phyloP scores from a whole-genome alignment of 2,329 filamentous ascomycete genomes.

The Colletotrichum sojae region DNA sequence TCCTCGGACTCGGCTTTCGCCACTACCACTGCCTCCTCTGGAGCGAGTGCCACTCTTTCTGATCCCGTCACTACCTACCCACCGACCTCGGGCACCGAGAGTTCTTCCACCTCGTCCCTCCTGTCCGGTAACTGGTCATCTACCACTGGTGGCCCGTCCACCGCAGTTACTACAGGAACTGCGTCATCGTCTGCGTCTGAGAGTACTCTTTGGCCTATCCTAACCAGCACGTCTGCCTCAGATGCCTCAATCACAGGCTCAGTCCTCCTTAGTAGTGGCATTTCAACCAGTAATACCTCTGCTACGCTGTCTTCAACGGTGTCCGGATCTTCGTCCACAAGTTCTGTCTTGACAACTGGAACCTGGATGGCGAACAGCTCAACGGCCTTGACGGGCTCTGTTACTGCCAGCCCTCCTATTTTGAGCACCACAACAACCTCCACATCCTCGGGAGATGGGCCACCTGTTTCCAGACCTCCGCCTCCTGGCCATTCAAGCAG shows the following conservation, averaged over 20 bases:
- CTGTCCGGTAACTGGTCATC: not conserved
- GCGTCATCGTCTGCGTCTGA: not conserved
- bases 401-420: too few species aligned
- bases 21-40: not conserved
- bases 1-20: not conserved
- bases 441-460: not conserved
- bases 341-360: not conserved
- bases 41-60: not conserved
- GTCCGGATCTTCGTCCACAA: not conserved
- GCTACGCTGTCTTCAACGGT: not conserved
- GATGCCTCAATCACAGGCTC: not conserved
- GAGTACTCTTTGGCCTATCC: conserved; percentile 11
- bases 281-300: not conserved
- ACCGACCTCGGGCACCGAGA: not conserved
- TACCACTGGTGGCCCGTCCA: not conserved
- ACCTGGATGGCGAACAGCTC: not conserved
- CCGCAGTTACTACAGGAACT: not conserved
- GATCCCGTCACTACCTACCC: not conserved
- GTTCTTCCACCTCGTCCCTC: not conserved
- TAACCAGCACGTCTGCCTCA: not conserved
- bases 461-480: not conserved
- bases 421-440: not conserved
- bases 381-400: too few species aligned
- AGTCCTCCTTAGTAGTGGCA: not conserved
- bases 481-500: not conserved